A percentile compares a stretch with the other conserved stretches of the same genome.
Conservation (phyloP, 192 early-diverging fungal species). For the Coemansia sp. region DNA sequence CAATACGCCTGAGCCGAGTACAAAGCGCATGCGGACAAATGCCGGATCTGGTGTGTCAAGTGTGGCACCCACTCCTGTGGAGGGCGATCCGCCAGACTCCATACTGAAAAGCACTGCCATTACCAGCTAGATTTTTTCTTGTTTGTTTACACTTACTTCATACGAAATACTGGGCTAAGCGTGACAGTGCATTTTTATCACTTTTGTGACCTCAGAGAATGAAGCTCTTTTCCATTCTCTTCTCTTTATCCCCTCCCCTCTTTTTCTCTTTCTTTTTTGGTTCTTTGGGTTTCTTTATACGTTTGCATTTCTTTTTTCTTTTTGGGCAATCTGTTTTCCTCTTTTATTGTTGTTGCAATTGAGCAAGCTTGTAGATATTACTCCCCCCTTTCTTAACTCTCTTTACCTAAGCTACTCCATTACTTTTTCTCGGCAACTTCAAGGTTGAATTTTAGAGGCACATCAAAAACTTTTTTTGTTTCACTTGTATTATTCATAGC, state of each 20-base stretch:
- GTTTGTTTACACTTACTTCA: neutral
- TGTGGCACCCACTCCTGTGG: conserved; percentile 13
- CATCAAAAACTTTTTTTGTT: neutral
- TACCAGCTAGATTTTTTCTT: conserved; percentile 9
- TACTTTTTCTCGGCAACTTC: neutral
- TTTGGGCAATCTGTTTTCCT: conserved; percentile 6
- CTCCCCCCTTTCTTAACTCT: conserved; percentile 6
- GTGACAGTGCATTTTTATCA: too few species aligned
- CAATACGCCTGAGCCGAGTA: conserved; percentile 33
- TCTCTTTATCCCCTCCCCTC: neutral
- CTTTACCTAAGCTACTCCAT: neutral
- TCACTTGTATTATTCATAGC: conserved; percentile 12
- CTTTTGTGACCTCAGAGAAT: too few species aligned
- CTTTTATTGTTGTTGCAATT: conserved; percentile 1
- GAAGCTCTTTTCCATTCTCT: neutral
- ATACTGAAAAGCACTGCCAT: conserved; percentile 9
- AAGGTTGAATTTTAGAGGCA: too few species aligned
- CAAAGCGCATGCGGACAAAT: conserved; percentile 21
- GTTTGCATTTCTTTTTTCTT: conserved; percentile 1
- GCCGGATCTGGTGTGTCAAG: conserved; percentile 13
- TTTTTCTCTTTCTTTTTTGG: conserved; percentile 4
- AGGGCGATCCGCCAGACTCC: conserved; percentile 11
- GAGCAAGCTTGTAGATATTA: neutral
- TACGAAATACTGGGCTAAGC: neutral
- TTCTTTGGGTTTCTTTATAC: conserved; percentile 2